Conservation (phyloP, 1,284 basidiomycete genomes). For the Microstroma glucosiphilum region DNA sequence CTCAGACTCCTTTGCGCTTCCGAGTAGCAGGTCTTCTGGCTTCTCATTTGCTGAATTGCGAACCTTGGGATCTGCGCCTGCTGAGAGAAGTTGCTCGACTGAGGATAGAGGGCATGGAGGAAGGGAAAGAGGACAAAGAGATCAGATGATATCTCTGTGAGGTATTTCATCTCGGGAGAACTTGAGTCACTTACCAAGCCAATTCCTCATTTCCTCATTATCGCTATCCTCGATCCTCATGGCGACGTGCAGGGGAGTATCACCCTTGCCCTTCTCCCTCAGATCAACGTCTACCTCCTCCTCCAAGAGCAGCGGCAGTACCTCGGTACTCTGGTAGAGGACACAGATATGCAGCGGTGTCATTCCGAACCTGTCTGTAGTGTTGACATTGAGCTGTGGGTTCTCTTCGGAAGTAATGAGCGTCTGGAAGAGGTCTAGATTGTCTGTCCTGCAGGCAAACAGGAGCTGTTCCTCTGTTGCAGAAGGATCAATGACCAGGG, state of each 20-base stretch:
- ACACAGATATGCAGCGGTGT: constrained; percentile 47
- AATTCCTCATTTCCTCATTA: constrained; percentile 60
- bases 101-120: not conserved
- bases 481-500: too few species aligned
- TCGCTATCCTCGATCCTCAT: constrained; percentile 56
- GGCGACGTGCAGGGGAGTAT: constrained; percentile 78
- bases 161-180: not conserved
- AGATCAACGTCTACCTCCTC: constrained; percentile 71
- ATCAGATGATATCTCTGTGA: too few species aligned
- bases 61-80: constrained; percentile 38
- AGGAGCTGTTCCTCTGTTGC: constrained; percentile 36
- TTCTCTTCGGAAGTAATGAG: constrained; percentile 24
- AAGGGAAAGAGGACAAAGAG: not conserved
- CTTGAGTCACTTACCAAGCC: constrained; percentile 51
- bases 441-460: constrained; percentile 40
- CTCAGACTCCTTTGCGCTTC: constrained; percentile 24
- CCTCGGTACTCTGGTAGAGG: constrained; percentile 25
- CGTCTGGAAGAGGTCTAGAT: constrained; percentile 33
- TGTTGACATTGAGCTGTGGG: constrained; percentile 35
- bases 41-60: constrained; percentile 39
- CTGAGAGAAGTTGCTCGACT: constrained; percentile 44
- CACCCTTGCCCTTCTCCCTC: constrained; percentile 65
- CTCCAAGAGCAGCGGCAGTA: constrained; percentile 40
- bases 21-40: constrained; percentile 34
- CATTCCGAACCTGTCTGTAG: constrained; percentile 39